These are phyloP conservation scores for Cinnamomum micranthum DNA, from an alignment of 164 flowering plant genomes.

Conservation along the genomic window DNA sequence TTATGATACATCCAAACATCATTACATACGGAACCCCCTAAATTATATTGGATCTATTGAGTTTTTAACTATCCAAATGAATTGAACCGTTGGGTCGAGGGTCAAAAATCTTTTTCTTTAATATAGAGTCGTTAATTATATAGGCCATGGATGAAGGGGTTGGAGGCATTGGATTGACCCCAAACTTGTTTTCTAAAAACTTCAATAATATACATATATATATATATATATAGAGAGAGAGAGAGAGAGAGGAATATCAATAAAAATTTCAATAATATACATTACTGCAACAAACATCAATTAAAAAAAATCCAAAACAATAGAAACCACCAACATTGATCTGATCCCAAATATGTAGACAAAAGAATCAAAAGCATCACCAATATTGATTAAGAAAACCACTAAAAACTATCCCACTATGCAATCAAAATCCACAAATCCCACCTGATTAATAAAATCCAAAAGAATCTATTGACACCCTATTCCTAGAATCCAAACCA, in stretches of 20 bases:
- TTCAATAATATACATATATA: no score
- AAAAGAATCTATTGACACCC: background rate
- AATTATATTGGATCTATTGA: no score
- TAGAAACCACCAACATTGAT: background rate
- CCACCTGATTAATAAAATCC: background rate
- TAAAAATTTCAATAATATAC: background rate
- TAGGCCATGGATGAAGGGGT: no score
- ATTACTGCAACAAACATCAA: background rate
- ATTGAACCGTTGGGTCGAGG: no score
- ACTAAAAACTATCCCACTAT: background rate
- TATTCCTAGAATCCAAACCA: background rate
- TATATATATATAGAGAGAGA: background rate
- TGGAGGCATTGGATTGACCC: no score
- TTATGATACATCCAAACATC: no score
- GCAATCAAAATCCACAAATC: background rate
- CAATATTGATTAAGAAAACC: background rate
- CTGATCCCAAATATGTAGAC: background rate
- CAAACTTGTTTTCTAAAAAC: no score
- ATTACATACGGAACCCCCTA: no score
- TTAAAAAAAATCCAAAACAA: constrained; percentile 1
- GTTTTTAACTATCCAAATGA: no score
- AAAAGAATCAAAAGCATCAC: background rate
- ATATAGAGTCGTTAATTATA: no score
- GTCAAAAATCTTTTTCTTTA: no score
- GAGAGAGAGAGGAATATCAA: background rate